Base-by-base conservation (phyloP, 202 grass and related monocot genomes). In the Elaeis oleifera region DNA sequence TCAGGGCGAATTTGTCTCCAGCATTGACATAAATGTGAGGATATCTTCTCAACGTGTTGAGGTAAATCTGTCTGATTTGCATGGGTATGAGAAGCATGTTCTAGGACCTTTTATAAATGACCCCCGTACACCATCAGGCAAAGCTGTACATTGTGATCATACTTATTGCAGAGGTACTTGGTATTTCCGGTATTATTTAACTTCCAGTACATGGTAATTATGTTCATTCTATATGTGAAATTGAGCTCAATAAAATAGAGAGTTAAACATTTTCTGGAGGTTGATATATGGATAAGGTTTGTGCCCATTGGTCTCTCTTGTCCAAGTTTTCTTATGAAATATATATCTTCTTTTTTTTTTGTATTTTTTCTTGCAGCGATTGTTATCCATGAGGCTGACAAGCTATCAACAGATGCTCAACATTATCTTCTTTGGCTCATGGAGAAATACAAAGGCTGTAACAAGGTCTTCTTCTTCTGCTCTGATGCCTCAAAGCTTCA, bases 31-130 rank as follows among this genome's bases (percentile, higher is more conserved):
- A 51, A 81, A 28, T 55, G 25, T 81, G 68, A 81, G 56, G 67
- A 54, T 56, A 28, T 89, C 86, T 23, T 52, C 6, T 18, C 81
- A 73, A 63, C 86, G 84, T 62, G 78, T 89, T 51, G 81, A 89
- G 75, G 78, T 84, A 65, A 84, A 76, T 76, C 51, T 89, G 72
- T 72, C 62, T 31, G 86, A 84, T 67, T 62, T 84, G 63, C 86
- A 81, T 71, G 86, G 81, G 25, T 89, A 81, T 51, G 74, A 84
- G 78, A 89, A 84, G 71, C 49, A 84, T 78, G 71, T 81, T 13
- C 72, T 89, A 58, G 68, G 71, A 16, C 24, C 74, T 70, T 81
- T 89, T 74, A 53, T 89, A 64, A 78, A 72, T 62, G 86, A 89
- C 28, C 56, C 71, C 15, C 67, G 78, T 23, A 49, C 58, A 44